Percentiles rank a stretch among this genome's conserved stretches.
These are phyloP conservation scores for Iris macrosiphon DNA, from an alignment of 106 monocot species.

Conservation along the genomic window DNA sequence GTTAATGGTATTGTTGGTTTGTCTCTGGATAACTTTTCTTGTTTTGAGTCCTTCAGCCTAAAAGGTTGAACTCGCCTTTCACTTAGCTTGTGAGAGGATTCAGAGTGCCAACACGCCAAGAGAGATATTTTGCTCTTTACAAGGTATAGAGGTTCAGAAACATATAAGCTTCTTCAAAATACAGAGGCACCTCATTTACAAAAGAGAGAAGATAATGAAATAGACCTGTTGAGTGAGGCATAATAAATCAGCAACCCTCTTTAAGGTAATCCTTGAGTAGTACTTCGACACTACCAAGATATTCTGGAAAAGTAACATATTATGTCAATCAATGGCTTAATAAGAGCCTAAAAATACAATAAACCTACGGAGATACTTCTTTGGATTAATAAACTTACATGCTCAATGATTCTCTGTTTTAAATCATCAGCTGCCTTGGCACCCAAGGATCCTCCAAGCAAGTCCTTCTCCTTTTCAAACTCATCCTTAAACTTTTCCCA, in stretches of 20 bases:
- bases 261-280: constrained; percentile 92
- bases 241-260: constrained; percentile 79
- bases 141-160: no score
- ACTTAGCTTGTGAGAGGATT: no score
- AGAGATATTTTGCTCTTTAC: no score
- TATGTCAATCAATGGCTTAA: not conserved
- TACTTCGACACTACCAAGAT: constrained; percentile 98
- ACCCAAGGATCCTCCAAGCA: constrained; percentile 69
- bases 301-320: constrained; percentile 49
- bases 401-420: constrained; percentile 86
- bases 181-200: no score
- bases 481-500: constrained; percentile 87
- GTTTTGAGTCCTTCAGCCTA: no score
- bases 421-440: constrained; percentile 87
- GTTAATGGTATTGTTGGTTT: no score
- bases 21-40: no score
- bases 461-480: constrained; percentile 83
- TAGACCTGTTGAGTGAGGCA: constrained; percentile 90
- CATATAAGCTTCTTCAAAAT: no score
- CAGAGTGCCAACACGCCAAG: no score
- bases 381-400: constrained; percentile 35
- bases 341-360: not conserved
- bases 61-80: no score
- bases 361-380: not conserved
- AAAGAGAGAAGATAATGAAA: constrained; percentile 8